phyloP scores from a whole-genome alignment of 2,329 filamentous ascomycete genomes.

The Aureobasidium pullulans region DNA sequence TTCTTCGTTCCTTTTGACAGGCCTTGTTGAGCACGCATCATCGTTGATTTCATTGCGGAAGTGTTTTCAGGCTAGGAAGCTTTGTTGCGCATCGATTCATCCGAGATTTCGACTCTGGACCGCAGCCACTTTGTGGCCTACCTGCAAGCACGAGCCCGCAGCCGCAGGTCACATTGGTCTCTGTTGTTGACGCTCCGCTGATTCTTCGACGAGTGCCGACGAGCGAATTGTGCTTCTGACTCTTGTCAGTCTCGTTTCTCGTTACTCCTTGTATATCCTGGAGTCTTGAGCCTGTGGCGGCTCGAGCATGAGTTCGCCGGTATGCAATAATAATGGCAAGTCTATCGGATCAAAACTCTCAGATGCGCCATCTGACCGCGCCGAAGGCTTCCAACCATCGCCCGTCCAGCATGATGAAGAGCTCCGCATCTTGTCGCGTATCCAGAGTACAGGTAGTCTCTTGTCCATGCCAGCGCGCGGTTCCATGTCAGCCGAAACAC shows the following conservation, averaged over 20 bases:
- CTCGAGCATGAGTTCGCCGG: constrained; percentile 15
- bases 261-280: background rate
- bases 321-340: constrained; percentile 11
- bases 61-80: background rate
- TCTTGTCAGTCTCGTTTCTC: background rate
- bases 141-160: background rate
- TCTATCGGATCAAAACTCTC: background rate
- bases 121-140: background rate
- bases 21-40: background rate
- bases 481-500: constrained; percentile 1
- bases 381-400: constrained; percentile 9
- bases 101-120: constrained; percentile 12
- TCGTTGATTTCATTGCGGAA: background rate
- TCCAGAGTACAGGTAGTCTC: constrained; percentile 11
- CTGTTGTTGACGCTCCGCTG: constrained; percentile 4
- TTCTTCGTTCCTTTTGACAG: background rate
- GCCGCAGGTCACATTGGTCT: background rate
- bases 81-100: background rate
- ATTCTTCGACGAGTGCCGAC: background rate
- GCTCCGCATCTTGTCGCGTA: background rate
- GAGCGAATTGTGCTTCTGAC: background rate
- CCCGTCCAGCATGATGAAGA: constrained; percentile 8
- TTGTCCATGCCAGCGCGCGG: background rate
- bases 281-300: background rate
- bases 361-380: background rate